Evolutionary conservation across 169 alveolate genomes (phyloP).

Genomic region (Eimeria acervulina): DNA sequence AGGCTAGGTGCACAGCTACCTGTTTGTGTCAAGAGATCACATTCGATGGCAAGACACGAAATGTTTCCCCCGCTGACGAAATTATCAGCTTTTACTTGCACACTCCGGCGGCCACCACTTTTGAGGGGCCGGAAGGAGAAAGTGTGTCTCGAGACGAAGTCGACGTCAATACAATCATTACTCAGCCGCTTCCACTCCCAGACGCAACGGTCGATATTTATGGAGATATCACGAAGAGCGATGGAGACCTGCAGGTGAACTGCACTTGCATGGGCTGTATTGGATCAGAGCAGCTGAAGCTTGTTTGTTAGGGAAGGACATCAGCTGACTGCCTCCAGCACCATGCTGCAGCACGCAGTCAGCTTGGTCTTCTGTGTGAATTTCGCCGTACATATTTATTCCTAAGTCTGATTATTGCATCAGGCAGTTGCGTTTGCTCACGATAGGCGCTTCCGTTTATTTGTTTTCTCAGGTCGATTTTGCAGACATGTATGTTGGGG

Average conservation of each 20-base stretch:
- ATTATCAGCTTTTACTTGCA: conserved; percentile 64
- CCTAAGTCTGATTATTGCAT: not conserved
- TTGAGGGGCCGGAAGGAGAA: conserved; percentile 18
- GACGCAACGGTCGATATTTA: not conserved
- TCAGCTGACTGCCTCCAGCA: no score
- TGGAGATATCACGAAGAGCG: conserved; percentile 73
- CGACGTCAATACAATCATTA: not conserved
- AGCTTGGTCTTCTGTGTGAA: not conserved
- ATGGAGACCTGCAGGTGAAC: conserved; percentile 67
- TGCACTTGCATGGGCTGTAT: not conserved
- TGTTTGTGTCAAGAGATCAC: conserved; percentile 8
- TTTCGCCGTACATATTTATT: not conserved
- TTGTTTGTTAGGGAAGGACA: no score
- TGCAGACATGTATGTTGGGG: conserved; percentile 79
- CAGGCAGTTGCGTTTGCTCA: not conserved
- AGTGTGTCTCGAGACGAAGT: conserved; percentile 9
- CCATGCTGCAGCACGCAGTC: not conserved
- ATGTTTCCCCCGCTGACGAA: conserved; percentile 53
- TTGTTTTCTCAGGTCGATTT: conserved; percentile 66
- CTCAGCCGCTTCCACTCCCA: conserved; percentile 5
- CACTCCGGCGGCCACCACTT: conserved; percentile 6
- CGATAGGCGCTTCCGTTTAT: not conserved
- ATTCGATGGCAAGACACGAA: not conserved
- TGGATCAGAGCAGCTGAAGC: not conserved
- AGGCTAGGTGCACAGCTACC: conserved; percentile 15